Conservation (phyloP, 805 yeast species). For the Sugiyamaella smithiae region DNA sequence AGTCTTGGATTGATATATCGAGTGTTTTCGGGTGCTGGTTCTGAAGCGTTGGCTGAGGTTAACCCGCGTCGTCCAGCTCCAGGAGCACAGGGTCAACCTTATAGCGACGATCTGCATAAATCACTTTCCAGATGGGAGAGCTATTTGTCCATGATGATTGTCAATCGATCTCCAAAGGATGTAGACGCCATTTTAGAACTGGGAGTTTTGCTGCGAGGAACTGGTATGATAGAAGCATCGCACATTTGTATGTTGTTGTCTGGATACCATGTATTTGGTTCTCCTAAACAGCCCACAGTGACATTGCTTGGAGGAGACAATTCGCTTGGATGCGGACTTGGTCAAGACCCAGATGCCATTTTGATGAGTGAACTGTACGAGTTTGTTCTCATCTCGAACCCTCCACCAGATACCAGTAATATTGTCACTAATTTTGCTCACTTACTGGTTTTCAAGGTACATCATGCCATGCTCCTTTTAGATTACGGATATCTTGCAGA, state of each 20-base stretch:
- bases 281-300: constrained; percentile 23
- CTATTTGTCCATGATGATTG: constrained; percentile 30
- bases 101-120: neutral
- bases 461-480: constrained; percentile 65
- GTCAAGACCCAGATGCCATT: constrained; percentile 48
- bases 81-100: constrained; percentile 12
- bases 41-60: constrained; percentile 51
- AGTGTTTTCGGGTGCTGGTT: constrained; percentile 60
- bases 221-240: constrained; percentile 41
- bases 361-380: constrained; percentile 72
- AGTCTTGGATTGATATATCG: constrained; percentile 57
- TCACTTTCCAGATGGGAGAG: constrained; percentile 31
- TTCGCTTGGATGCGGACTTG: constrained; percentile 35
- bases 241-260: constrained; percentile 37
- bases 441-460: constrained; percentile 56
- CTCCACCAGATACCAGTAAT: constrained; percentile 30
- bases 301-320: constrained; percentile 30
- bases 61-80: constrained; percentile 30
- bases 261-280: constrained; percentile 31
- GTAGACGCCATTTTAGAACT: constrained; percentile 33
- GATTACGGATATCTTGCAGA: constrained; percentile 60
- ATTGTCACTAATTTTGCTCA: constrained; percentile 42
- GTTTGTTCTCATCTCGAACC: constrained; percentile 41
- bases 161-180: constrained; percentile 31
- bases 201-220: constrained; percentile 36